A percentile compares a stretch with the other conserved stretches of the same genome.
These are phyloP conservation scores for Mikania micrantha DNA, from an alignment of 129 eudicot genomes.

Conservation along the genomic window DNA sequence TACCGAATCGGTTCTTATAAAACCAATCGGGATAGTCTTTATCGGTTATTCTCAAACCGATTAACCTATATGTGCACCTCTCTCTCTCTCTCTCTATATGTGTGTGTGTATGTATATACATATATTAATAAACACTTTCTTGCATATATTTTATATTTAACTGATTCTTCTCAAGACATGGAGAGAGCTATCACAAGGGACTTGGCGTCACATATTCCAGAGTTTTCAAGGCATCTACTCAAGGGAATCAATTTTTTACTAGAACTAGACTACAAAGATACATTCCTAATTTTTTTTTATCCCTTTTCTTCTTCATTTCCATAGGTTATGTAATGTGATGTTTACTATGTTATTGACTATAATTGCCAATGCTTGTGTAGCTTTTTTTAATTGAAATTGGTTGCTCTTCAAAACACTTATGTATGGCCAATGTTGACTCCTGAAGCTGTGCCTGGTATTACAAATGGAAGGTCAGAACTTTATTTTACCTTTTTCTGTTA, in stretches of 20 bases:
- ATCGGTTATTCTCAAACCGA: no score
- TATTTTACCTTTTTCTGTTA: constrained; percentile 28
- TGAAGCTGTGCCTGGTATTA: no score
- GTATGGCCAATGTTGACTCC: no score
- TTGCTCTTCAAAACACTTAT: constrained; percentile 85
- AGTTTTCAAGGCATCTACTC: no score
- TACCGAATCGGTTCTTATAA: no score
- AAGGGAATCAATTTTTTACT: not conserved
- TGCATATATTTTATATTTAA: not conserved
- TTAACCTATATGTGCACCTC: no score
- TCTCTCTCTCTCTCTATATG: no score
- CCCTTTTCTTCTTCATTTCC: not conserved
- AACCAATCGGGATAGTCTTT: no score
- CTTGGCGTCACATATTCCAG: constrained; percentile 66
- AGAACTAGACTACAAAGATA: not conserved
- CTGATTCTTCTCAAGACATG: constrained; percentile 50
- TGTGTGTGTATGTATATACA: no score
- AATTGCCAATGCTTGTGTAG: constrained; percentile 49
- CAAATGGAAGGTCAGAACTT: not conserved
- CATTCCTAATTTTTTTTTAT: not conserved
- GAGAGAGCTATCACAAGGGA: constrained; percentile 93
- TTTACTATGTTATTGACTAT: not conserved
- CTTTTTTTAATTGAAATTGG: constrained; percentile 68
- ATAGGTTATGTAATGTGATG: not conserved
- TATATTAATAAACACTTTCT: no score